Base-by-base conservation (phyloP, 2,329 filamentous ascomycete genomes). In the Neoascochyta sp. region DNA sequence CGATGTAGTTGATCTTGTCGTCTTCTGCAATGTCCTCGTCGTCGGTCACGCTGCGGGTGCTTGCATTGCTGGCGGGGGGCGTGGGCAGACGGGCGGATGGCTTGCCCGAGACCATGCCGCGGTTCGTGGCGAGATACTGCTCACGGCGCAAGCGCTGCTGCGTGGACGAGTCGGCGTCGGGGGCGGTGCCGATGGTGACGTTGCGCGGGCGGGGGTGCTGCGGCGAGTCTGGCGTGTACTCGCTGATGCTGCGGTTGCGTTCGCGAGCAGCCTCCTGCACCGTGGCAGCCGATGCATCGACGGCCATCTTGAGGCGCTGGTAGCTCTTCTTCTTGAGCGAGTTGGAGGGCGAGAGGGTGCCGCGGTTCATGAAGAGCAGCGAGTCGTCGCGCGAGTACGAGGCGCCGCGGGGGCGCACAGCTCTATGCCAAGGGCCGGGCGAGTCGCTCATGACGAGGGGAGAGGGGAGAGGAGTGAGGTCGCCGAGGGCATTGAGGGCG, bases 161-260 rank as follows among this genome's bases (percentile, higher is more conserved):
- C 5, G 67, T 4, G 64, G 69, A 43, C 79, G 70, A 11, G 71
- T 69, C 18, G 65, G 65, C 18, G 62, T 52, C 65, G 65, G 41
- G 62, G 9, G 50, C 43, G 11, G 50, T 37, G 20, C 79, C 70
- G 10, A 92, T 79, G 0, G 83, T 86, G 32, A 85, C 74, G 41
- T 86, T 81, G 23, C 87, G 77, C 17, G 69, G 66, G 52, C 79
- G 84, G 1, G 81, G 73, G 27, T 83, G 74, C 23, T 79, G 72
- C 43, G 82, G 69, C 4, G 76, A 68, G 31, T 92, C 84, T 2
- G 88, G 87, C 0, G 80, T 74, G 61, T 94, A 95, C 44, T 95
- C 89, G 66, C 88, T 95, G 15, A 92, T 68, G 62, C 89, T 95
- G 49, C 89, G 76, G 59, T 92, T 88, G 36, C 85, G 76, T 9